A percentile compares a stretch with the other conserved stretches of the same genome.
Evolutionary conservation across 768 basidiomycete genomes (phyloP).

Genomic region (Podaxis sp.): DNA sequence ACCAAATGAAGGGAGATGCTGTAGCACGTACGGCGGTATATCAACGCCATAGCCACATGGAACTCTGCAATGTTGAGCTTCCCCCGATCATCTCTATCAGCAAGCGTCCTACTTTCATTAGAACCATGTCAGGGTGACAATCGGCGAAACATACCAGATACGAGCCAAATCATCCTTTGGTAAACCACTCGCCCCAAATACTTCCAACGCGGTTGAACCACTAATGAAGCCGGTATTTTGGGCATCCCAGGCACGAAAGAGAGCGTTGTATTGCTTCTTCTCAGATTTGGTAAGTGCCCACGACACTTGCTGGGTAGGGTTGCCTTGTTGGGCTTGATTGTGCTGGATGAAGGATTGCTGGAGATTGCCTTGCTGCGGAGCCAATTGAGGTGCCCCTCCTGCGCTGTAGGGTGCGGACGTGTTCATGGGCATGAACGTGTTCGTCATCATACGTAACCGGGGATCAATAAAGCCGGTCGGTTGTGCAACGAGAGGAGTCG

Average conservation of each 20-base stretch:
- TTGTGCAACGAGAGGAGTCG: conserved; percentile 61
- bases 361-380: conserved; percentile 62
- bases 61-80: conserved; percentile 96
- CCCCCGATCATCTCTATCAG: conserved; percentile 91
- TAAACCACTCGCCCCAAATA: conserved; percentile 92
- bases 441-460: conserved; percentile 85
- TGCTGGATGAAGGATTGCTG: conserved; percentile 89
- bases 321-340: conserved; percentile 71
- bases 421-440: conserved; percentile 84
- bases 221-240: conserved; percentile 79
- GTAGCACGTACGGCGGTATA: conserved; percentile 80
- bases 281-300: conserved; percentile 89
- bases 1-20: background rate
- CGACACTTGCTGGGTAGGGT: conserved; percentile 64
- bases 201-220: conserved; percentile 82
- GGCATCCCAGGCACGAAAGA: conserved; percentile 96
- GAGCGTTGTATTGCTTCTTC: conserved; percentile 95
- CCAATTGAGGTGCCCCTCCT: conserved; percentile 65
- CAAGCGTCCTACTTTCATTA: conserved; percentile 67
- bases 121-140: conserved; percentile 9
- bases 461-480: conserved; percentile 83
- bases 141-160: conserved; percentile 71
- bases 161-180: conserved; percentile 87
- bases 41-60: conserved; percentile 97
- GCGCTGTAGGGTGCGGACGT: conserved; percentile 55